Percentiles rank a stretch among this genome's conserved stretches.
phyloP scores from a whole-genome alignment of 192 early-diverging fungal species.

The Linnemannia schmuckeri region DNA sequence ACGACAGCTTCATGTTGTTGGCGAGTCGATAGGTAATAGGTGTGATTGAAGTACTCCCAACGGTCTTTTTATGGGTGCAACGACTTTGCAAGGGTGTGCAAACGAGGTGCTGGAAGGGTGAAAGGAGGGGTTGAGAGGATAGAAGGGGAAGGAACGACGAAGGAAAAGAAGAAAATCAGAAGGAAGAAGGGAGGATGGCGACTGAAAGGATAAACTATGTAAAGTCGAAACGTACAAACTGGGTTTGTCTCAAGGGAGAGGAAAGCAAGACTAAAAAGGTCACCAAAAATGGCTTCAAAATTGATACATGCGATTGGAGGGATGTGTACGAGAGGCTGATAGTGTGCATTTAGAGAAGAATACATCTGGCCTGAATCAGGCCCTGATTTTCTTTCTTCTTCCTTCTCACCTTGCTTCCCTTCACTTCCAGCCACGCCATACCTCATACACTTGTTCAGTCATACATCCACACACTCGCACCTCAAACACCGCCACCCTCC shows the following conservation, averaged over 20 bases:
- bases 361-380: neutral
- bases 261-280: neutral
- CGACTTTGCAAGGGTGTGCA: neutral
- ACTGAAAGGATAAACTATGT: neutral
- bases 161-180: neutral
- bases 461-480: neutral
- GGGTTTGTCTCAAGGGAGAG: neutral
- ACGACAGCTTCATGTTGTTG: slow-evolving; percentile 20
- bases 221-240: no score
- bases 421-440: neutral
- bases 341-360: neutral
- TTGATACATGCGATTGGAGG: neutral
- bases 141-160: slow-evolving; percentile 3
- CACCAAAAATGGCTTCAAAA: neutral
- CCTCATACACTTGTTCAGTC: neutral
- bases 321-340: neutral
- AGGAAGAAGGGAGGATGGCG: neutral
- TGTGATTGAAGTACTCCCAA: neutral
- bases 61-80: neutral
- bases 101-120: neutral
- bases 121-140: neutral
- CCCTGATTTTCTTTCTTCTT: neutral
- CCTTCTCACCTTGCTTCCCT: no score
- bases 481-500: neutral
- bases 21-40: no score